Evolutionary conservation across 2,329 filamentous ascomycete genomes (phyloP).

Genomic region (Neoarthrinium moseri): DNA sequence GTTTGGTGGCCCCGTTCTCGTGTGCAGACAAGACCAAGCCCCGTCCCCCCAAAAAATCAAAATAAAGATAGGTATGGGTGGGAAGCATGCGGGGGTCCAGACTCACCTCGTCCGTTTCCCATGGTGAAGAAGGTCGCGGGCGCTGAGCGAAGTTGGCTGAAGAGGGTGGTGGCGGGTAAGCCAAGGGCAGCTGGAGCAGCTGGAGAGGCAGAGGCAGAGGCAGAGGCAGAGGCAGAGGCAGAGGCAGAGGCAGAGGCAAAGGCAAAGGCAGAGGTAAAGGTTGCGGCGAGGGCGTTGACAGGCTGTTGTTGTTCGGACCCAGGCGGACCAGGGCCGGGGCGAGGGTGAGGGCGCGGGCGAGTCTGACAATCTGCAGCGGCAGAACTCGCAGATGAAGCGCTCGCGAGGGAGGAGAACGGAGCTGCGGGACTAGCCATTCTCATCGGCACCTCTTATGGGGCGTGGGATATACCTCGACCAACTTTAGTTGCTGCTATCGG

Average conservation of each 20-base stretch:
- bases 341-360: too few relatives aligned
- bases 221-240: background rate
- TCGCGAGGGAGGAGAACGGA: too few relatives aligned
- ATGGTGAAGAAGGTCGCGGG: conserved; percentile 11
- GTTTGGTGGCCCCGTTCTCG: too few relatives aligned
- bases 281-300: background rate
- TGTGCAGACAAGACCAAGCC: too few relatives aligned
- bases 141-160: conserved; percentile 6
- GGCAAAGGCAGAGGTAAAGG: background rate
- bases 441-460: too few relatives aligned
- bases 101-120: conserved; percentile 11
- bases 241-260: background rate
- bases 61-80: too few relatives aligned
- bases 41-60: too few relatives aligned
- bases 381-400: background rate
- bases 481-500: too few relatives aligned
- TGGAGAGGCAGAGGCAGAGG: background rate
- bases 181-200: conserved; percentile 1
- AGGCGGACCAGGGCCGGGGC: too few relatives aligned
- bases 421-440: conserved; percentile 3
- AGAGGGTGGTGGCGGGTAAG: conserved; percentile 1
- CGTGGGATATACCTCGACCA: too few relatives aligned
- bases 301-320: background rate
- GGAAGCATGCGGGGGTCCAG: too few relatives aligned
- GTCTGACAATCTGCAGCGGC: conserved; percentile 4